phyloP scores from a whole-genome alignment of 306 rosid species.

The Quercus mongolica region DNA sequence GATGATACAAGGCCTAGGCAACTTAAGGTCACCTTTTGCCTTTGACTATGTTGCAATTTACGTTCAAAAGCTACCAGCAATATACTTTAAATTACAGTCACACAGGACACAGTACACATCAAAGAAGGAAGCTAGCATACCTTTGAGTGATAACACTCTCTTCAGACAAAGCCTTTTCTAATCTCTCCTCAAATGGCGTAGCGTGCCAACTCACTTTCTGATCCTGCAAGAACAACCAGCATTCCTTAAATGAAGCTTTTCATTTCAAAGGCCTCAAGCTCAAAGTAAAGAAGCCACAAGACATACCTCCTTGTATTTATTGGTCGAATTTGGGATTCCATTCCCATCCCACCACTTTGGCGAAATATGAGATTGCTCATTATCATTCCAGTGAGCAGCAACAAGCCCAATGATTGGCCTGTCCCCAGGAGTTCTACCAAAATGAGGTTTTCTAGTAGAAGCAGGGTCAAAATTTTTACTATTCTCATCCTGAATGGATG shows the following conservation, averaged over 20 bases:
- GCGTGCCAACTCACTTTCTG: slow-evolving; percentile 99
- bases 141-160: slow-evolving; percentile 57
- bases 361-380: slow-evolving; percentile 46
- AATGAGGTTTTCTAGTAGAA: slow-evolving; percentile 17
- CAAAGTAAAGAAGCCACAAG: not conserved
- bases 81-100: not conserved
- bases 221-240: slow-evolving; percentile 49
- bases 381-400: slow-evolving; percentile 75
- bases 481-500: slow-evolving; percentile 36
- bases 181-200: slow-evolving; percentile 85
- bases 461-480: slow-evolving; percentile 22
- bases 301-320: slow-evolving; percentile 84
- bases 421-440: slow-evolving; percentile 56
- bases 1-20: no score
- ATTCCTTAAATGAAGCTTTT: slow-evolving; percentile 10
- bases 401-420: slow-evolving; percentile 70
- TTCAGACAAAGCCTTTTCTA: slow-evolving; percentile 81
- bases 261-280: not conserved
- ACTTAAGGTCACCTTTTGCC: no score
- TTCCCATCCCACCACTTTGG: slow-evolving; percentile 81
- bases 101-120: not conserved
- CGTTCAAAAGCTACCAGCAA: not conserved
- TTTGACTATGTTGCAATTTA: not conserved
- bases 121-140: slow-evolving; percentile 20
- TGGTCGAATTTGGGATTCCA: slow-evolving; percentile 92